phyloP scores from a whole-genome alignment of 148 eudicot genomes.

The Camellia sinensis region DNA sequence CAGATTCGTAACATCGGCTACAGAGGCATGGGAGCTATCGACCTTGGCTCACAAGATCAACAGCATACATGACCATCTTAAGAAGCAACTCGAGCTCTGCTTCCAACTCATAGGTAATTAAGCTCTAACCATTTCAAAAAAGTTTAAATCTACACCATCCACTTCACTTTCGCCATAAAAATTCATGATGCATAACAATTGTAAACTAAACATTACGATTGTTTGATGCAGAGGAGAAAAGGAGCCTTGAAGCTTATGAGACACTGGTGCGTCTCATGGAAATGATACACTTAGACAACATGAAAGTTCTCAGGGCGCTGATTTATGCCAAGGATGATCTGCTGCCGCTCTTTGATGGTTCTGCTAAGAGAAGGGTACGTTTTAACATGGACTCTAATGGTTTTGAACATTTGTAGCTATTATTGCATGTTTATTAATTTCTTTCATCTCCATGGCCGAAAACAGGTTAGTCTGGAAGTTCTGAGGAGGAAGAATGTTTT shows the following conservation, averaged over 20 bases:
- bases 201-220: not conserved
- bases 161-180: no score
- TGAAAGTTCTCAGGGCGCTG: constrained; percentile 17
- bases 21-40: constrained; percentile 49
- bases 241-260: not conserved
- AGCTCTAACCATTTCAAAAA: not conserved
- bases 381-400: not conserved
- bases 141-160: no score
- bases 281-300: constrained; percentile 15
- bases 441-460: not conserved
- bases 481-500: constrained; percentile 58
- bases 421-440: not conserved
- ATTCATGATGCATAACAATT: no score
- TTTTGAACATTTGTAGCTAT: not conserved
- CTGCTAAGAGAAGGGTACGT: constrained; percentile 14
- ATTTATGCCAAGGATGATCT: constrained; percentile 13
- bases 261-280: not conserved
- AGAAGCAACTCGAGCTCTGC: constrained; percentile 24
- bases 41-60: constrained; percentile 49
- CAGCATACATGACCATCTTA: constrained; percentile 39
- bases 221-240: constrained; percentile 4
- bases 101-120: constrained; percentile 34
- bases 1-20: constrained; percentile 32
- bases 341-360: constrained; percentile 17
- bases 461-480: constrained; percentile 44